Conservation (phyloP, 495 filamentous ascomycete genomes). For the Parmelia sp. region DNA sequence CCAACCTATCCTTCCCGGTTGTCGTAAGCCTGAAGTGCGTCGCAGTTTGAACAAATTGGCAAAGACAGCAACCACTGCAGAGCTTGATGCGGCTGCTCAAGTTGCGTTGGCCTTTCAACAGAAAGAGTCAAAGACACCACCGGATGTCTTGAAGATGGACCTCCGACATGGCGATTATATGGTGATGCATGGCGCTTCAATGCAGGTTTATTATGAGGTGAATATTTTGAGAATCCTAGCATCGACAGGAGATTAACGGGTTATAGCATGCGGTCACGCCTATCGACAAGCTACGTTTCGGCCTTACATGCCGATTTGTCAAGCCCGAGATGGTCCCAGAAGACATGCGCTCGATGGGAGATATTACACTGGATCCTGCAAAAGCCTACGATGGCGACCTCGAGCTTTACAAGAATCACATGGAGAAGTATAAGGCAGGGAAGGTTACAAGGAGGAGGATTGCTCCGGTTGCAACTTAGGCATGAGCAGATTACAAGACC, state of each 20-base stretch:
- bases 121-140: conserved; percentile 18
- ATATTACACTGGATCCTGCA: neutral
- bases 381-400: conserved; percentile 21
- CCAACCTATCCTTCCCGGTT: conserved; percentile 34
- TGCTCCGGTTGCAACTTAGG: no score
- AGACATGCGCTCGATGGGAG: conserved; percentile 8
- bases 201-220: conserved; percentile 71
- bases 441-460: neutral
- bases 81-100: conserved; percentile 20
- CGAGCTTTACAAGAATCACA: conserved; percentile 33
- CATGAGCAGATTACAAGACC: neutral
- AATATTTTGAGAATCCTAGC: conserved; percentile 22
- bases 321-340: conserved; percentile 13
- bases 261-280: conserved; percentile 56
- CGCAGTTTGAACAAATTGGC: conserved; percentile 30
- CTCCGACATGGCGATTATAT: conserved; percentile 76
- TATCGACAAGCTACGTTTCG: conserved; percentile 56
- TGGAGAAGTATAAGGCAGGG: neutral
- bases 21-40: conserved; percentile 37
- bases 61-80: conserved; percentile 19
- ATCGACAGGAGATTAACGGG: conserved; percentile 19
- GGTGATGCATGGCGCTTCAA: conserved; percentile 67
- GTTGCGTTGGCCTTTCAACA: conserved; percentile 25
- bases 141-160: conserved; percentile 30
- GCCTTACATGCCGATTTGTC: conserved; percentile 29